Conservation (phyloP, 805 yeast species). For the Torulaspora gathmanii region DNA sequence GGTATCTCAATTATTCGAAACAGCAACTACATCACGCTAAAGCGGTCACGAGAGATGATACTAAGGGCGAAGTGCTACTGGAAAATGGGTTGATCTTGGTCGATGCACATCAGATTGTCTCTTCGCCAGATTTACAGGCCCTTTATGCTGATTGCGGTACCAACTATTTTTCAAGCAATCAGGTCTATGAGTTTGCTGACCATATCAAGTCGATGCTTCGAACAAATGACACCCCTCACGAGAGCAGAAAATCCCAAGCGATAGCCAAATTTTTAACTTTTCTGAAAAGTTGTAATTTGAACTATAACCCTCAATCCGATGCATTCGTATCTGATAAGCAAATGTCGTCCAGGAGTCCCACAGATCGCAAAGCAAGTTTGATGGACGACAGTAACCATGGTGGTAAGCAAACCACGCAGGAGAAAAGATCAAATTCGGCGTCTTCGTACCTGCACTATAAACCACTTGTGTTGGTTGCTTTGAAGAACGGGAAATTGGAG, state of each 20-base stretch:
- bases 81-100: slow-evolving; percentile 59
- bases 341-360: slow-evolving; percentile 6
- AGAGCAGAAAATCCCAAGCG: slow-evolving; percentile 17
- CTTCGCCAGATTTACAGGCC: slow-evolving; percentile 52
- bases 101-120: slow-evolving; percentile 51
- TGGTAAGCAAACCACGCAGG: slow-evolving; percentile 1
- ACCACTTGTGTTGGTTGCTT: slow-evolving; percentile 44
- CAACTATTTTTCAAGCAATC: slow-evolving; percentile 51
- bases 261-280: slow-evolving; percentile 35
- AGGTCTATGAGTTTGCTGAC: slow-evolving; percentile 39
- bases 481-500: slow-evolving; percentile 65
- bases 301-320: slow-evolving; percentile 39
- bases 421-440: slow-evolving; percentile 18
- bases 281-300: slow-evolving; percentile 43
- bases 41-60: slow-evolving; percentile 3
- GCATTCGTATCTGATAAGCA: slow-evolving; percentile 29
- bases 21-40: slow-evolving; percentile 6
- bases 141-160: slow-evolving; percentile 44
- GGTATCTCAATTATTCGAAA: slow-evolving; percentile 12
- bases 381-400: slow-evolving; percentile 11
- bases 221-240: slow-evolving; percentile 5
- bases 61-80: slow-evolving; percentile 35
- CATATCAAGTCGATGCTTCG: slow-evolving; percentile 31
- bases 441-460: slow-evolving; percentile 34
- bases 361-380: slow-evolving; percentile 8